Evolutionary conservation across 139 green algal species (phyloP).

Genomic region (Micractinium sp.): DNA sequence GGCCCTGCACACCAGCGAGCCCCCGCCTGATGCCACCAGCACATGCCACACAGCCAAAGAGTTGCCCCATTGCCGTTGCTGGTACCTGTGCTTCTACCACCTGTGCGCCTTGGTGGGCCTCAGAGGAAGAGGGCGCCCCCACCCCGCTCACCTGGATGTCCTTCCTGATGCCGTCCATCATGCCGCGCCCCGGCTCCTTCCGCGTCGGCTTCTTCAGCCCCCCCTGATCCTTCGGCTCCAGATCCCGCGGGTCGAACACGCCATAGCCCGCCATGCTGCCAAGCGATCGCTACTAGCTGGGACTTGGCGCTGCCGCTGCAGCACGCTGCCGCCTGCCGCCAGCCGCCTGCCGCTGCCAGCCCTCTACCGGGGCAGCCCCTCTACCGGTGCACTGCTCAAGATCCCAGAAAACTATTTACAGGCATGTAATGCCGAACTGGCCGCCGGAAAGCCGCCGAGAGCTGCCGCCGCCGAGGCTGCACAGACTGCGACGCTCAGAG

Average conservation of each 20-base stretch:
- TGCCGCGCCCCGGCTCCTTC: neutral
- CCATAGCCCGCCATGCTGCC: slow-evolving; percentile 1
- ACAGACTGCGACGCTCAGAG: too few relatives aligned
- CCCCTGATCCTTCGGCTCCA: neutral
- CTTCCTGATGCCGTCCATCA: slow-evolving; percentile 24
- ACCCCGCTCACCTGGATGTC: neutral
- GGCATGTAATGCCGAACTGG: too few relatives aligned
- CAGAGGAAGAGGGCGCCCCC: too few relatives aligned
- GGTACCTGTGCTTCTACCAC: neutral
- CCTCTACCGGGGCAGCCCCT: too few relatives aligned
- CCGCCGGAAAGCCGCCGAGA: too few relatives aligned
- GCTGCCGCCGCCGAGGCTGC: too few relatives aligned
- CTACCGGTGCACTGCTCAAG: too few relatives aligned
- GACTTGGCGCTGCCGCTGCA: neutral
- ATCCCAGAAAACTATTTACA: too few relatives aligned
- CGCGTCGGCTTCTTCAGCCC: slow-evolving; percentile 7
- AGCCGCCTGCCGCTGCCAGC: neutral
- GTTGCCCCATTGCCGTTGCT: neutral
- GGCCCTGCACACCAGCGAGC: too few relatives aligned
- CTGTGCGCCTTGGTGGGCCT: neutral
- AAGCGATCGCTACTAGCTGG: too few relatives aligned
- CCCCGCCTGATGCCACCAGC: too few relatives aligned
- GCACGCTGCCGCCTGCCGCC: neutral
- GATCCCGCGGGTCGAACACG: neutral
- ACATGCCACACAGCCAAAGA: too few relatives aligned